These are phyloP conservation scores for Kurtzmaniella natalensis DNA, from an alignment of 1,139 yeast genomes.

Conservation along the genomic window DNA sequence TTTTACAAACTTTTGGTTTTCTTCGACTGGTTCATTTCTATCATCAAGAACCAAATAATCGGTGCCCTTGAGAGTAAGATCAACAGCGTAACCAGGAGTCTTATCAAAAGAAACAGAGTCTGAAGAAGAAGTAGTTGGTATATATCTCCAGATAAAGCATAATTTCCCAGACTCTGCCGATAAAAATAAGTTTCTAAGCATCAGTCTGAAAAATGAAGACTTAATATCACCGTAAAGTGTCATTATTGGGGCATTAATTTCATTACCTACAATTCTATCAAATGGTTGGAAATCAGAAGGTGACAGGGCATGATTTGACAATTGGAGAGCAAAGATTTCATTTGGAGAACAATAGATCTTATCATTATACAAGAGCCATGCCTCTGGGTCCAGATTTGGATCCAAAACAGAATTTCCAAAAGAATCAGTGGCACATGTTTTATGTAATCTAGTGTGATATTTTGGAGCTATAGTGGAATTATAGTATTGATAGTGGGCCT, in stretches of 20 bases:
- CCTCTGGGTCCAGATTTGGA: slow-evolving; percentile 21
- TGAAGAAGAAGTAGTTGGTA: slow-evolving; percentile 24
- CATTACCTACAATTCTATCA: slow-evolving; percentile 58
- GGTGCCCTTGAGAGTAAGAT: slow-evolving; percentile 55
- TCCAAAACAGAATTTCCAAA: slow-evolving; percentile 28
- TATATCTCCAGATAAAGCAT: slow-evolving; percentile 72
- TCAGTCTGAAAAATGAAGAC: slow-evolving; percentile 45
- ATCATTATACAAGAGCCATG: slow-evolving; percentile 54
- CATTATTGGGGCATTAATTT: slow-evolving; percentile 35
- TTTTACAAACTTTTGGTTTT: slow-evolving; percentile 12
- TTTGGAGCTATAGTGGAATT: slow-evolving; percentile 22
- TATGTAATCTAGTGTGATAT: slow-evolving; percentile 14
- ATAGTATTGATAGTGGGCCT: slow-evolving; percentile 58
- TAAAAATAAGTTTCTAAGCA: slow-evolving; percentile 55
- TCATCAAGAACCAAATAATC: slow-evolving; percentile 65
- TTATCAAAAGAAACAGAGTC: slow-evolving; percentile 25
- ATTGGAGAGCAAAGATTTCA: slow-evolving; percentile 65
- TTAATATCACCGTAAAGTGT: slow-evolving; percentile 50
- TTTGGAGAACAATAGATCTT: slow-evolving; percentile 59
- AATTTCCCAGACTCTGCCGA: slow-evolving; percentile 65
- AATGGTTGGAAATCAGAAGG: slow-evolving; percentile 30
- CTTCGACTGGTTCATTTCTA: slow-evolving; percentile 33
- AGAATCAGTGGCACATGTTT: slow-evolving; percentile 29
- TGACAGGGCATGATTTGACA: slow-evolving; percentile 22
- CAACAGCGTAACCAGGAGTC: slow-evolving; percentile 66